Conservation (phyloP, 2,329 filamentous ascomycete species). For the Aureobasidium melanogenum region DNA sequence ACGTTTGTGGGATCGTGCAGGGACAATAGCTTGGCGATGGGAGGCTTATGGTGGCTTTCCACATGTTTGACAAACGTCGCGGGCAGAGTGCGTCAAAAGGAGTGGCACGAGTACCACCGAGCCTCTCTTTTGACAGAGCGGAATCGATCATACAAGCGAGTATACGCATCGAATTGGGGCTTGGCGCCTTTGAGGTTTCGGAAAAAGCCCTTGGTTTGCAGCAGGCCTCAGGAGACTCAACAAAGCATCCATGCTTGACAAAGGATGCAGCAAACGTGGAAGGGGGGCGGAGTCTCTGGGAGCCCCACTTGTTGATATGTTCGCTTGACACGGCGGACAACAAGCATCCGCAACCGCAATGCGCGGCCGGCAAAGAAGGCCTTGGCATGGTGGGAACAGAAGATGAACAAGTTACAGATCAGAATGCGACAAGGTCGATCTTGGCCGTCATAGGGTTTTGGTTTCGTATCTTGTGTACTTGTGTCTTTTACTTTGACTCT, state of each 20-base stretch:
- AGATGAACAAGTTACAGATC: background rate
- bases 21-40: background rate
- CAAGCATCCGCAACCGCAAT: background rate
- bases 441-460: background rate
- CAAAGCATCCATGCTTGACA: background rate
- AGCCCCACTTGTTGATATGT: slow-evolving; percentile 1
- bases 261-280: background rate
- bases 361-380: background rate
- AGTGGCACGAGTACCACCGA: background rate
- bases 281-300: background rate
- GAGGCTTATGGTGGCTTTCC: background rate
- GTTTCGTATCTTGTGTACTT: background rate
- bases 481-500: background rate
- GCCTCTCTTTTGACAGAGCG: background rate
- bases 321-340: slow-evolving; percentile 2
- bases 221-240: background rate
- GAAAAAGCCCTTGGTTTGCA: background rate
- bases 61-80: background rate
- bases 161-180: background rate
- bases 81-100: background rate
- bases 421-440: background rate
- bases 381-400: background rate
- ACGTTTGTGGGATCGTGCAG: background rate
- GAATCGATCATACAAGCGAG: background rate
- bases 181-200: background rate